These are phyloP conservation scores for Xylaria sp. DNA, from an alignment of 2,329 filamentous ascomycete genomes.

Conservation along the genomic window DNA sequence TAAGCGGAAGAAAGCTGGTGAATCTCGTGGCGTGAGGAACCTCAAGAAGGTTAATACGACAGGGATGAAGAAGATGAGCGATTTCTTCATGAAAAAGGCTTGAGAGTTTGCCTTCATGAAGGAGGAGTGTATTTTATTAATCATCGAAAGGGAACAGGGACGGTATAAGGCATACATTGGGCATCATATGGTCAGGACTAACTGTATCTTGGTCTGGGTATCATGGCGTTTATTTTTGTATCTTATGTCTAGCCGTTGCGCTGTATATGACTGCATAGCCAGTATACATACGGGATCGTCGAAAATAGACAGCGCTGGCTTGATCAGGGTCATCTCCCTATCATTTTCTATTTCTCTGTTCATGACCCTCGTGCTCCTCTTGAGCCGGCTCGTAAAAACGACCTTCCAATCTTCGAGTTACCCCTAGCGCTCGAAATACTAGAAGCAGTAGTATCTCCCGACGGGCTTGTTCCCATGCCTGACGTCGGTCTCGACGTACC, in stretches of 20 bases:
- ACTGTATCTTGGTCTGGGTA: slow-evolving; percentile 22
- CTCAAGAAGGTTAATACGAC: slow-evolving; percentile 89
- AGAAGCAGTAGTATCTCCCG: slow-evolving; percentile 46
- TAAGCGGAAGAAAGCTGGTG: slow-evolving; percentile 78
- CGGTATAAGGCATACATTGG: neutral
- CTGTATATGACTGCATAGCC: neutral
- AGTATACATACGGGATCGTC: slow-evolving; percentile 13
- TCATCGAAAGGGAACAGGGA: slow-evolving; percentile 7
- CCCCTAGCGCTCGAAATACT: slow-evolving; percentile 50
- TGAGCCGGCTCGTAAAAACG: slow-evolving; percentile 63
- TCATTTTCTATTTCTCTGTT: neutral
- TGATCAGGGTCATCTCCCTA: neutral
- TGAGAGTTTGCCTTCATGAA: slow-evolving; percentile 36
- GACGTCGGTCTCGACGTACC: slow-evolving; percentile 46
- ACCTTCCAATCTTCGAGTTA: slow-evolving; percentile 59
- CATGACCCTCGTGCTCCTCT: slow-evolving; percentile 59
- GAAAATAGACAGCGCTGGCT: slow-evolving; percentile 23
- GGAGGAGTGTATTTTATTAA: slow-evolving; percentile 15
- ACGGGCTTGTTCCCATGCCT: slow-evolving; percentile 49
- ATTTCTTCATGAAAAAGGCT: slow-evolving; percentile 85
- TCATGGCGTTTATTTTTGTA: slow-evolving; percentile 20
- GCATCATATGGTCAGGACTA: slow-evolving; percentile 12
- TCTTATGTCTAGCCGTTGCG: slow-evolving; percentile 17
- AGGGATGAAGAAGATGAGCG: slow-evolving; percentile 97
- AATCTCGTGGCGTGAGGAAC: slow-evolving; percentile 80